Percentiles rank a stretch among this genome's conserved stretches.
phyloP scores from a whole-genome alignment of 352 stramenopile genomes.

The Phytophthora sp. region DNA sequence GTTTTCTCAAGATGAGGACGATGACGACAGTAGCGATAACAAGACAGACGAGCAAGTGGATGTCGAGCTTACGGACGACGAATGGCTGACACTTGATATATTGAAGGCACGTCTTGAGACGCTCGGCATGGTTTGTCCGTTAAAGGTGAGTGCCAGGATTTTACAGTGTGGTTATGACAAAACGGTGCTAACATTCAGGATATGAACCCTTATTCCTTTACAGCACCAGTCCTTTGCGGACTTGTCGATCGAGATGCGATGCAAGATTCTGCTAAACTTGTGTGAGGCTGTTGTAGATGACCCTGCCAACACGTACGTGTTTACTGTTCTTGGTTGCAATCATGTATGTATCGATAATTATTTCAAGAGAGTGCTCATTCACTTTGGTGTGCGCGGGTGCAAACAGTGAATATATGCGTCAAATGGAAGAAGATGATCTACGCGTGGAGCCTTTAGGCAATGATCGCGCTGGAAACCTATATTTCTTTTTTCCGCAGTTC shows the following conservation, averaged over 20 bases:
- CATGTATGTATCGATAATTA: neutral
- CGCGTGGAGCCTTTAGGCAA: constrained; percentile 75
- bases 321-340: too few relatives aligned
- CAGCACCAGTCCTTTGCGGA: constrained; percentile 82
- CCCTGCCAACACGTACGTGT: constrained; percentile 68
- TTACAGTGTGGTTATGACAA: too few relatives aligned
- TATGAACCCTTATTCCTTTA: constrained; percentile 13
- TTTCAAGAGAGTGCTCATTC: neutral
- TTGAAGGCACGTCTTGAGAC: constrained; percentile 58
- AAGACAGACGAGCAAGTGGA: constrained; percentile 53
- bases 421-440: constrained; percentile 90
- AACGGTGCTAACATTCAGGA: constrained; percentile 11
- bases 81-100: constrained; percentile 76
- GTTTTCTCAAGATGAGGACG: constrained; percentile 73
- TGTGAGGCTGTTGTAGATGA: constrained; percentile 86
- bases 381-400: neutral
- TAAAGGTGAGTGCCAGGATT: constrained; percentile 41
- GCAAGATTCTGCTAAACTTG: constrained; percentile 83
- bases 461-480: constrained; percentile 77
- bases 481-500: constrained; percentile 89
- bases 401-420: constrained; percentile 76
- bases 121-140: constrained; percentile 56
- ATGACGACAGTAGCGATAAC: constrained; percentile 38
- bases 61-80: constrained; percentile 80
- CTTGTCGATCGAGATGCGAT: constrained; percentile 70